Evolutionary conservation across 192 early-diverging fungal genomes (phyloP).

Genomic region (Coemansia erecta): DNA sequence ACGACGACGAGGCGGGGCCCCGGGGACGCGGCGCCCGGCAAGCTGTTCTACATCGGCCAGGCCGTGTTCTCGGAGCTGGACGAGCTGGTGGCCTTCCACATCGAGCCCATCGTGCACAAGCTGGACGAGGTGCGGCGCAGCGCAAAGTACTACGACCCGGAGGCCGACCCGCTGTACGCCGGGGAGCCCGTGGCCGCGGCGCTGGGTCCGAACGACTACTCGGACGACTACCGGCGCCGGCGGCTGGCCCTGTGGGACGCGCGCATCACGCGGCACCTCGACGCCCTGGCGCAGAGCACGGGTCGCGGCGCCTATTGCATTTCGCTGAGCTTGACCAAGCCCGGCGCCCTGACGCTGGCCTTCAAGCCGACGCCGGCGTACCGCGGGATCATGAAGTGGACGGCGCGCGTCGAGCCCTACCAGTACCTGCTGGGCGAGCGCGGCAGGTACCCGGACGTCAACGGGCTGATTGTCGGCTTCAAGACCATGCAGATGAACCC

Average conservation of each 20-base stretch:
- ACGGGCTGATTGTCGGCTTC: conserved; percentile 71
- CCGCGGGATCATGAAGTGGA: conserved; percentile 61
- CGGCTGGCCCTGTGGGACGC: conserved; percentile 47
- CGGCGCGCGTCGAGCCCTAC: conserved; percentile 73
- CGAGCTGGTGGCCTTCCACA: conserved; percentile 83
- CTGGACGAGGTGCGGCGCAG: conserved; percentile 68
- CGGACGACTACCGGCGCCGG: conserved; percentile 14
- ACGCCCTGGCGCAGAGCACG: conserved; percentile 55
- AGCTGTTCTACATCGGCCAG: conserved; percentile 65
- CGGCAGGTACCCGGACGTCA: conserved; percentile 62
- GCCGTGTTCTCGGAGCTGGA: conserved; percentile 83
- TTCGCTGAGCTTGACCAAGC: conserved; percentile 60
- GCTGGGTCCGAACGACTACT: conserved; percentile 23
- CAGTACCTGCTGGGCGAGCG: conserved; percentile 71
- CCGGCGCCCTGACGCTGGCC: conserved; percentile 73
- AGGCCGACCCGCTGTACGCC: conserved; percentile 55
- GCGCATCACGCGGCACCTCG: conserved; percentile 50
- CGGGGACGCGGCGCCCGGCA: conserved; percentile 69
- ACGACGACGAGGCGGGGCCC: too few relatives aligned
- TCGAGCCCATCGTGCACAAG: conserved; percentile 77
- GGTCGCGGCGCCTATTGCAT: conserved; percentile 82
- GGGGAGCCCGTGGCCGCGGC: conserved; percentile 48
- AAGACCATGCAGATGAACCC: conserved; percentile 64
- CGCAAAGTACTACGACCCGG: conserved; percentile 74
- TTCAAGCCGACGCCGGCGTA: conserved; percentile 74